Evolutionary conservation across 257 asterid genomes (phyloP).

Genomic region (Handroanthus guayacan): DNA sequence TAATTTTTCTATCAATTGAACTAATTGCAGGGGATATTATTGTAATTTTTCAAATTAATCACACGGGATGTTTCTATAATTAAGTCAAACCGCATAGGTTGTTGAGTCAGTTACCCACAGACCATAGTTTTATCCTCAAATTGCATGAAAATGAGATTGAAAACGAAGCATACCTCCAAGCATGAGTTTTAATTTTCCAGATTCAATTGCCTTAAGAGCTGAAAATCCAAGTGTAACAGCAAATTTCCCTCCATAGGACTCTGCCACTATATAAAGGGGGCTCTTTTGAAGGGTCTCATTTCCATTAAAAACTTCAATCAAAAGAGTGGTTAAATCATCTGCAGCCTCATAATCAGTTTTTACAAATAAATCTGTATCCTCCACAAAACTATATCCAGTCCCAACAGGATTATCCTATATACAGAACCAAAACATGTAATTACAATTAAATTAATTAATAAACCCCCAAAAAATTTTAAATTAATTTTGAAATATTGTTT

Average conservation of each 20-base stretch:
- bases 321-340: constrained; percentile 65
- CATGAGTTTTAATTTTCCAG: constrained; percentile 68
- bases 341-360: constrained; percentile 82
- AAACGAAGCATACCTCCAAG: constrained; percentile 61
- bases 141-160: background rate
- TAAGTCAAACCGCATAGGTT: too few species aligned
- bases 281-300: constrained; percentile 62
- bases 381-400: constrained; percentile 86
- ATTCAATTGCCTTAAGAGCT: constrained; percentile 66
- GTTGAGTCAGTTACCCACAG: too few species aligned
- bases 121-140: too few species aligned
- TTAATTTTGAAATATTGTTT: background rate
- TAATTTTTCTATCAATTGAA: too few species aligned
- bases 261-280: constrained; percentile 86
- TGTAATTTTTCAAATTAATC: too few species aligned
- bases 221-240: constrained; percentile 88
- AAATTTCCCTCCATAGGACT: constrained; percentile 88
- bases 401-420: constrained; percentile 91
- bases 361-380: constrained; percentile 58
- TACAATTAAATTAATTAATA: background rate
- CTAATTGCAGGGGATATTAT: too few species aligned
- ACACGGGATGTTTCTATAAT: too few species aligned
- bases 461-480: background rate
- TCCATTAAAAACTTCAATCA: constrained; percentile 66
- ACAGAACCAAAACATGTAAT: background rate